phyloP scores from a whole-genome alignment of 805 yeast genomes.

The Wickerhamiella occidentalis region DNA sequence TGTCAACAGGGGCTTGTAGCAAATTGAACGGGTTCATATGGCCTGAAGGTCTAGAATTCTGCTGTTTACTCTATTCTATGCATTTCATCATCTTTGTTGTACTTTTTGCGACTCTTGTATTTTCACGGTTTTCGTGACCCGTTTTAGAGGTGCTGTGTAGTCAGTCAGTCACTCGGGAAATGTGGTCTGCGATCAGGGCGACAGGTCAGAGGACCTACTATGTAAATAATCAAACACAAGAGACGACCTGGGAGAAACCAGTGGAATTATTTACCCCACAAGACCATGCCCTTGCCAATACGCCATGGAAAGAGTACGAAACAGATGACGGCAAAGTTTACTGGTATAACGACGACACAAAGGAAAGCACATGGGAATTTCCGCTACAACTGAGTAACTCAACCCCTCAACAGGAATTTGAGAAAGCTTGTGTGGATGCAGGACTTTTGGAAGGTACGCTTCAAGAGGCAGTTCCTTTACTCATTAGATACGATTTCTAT shows the following conservation, averaged over 20 bases:
- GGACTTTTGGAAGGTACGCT: background rate
- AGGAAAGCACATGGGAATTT: slow-evolving; percentile 66
- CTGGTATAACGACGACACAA: slow-evolving; percentile 53
- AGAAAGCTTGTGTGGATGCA: background rate
- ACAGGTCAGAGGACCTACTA: slow-evolving; percentile 38
- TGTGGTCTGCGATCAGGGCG: slow-evolving; percentile 1
- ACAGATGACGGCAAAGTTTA: slow-evolving; percentile 51
- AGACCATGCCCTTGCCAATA: slow-evolving; percentile 35
- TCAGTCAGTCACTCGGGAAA: background rate
- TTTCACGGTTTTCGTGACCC: too few relatives aligned
- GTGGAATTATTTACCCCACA: slow-evolving; percentile 32
- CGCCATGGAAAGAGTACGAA: slow-evolving; percentile 43
- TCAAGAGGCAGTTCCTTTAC: background rate
- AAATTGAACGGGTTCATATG: too few relatives aligned
- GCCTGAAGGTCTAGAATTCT: too few relatives aligned
- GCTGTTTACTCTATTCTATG: too few relatives aligned
- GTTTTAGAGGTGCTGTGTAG: background rate
- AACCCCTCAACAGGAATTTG: background rate
- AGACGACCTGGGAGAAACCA: slow-evolving; percentile 78
- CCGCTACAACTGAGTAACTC: background rate
- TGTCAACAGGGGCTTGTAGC: too few relatives aligned
- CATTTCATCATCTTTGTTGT: too few relatives aligned
- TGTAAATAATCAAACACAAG: slow-evolving; percentile 50
- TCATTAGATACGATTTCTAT: background rate
- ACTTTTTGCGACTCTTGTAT: too few relatives aligned